Percentiles rank a stretch among this genome's conserved stretches.
Evolutionary conservation across 1,139 yeast genomes (phyloP).

Genomic region (Ogataea hybrid): DNA sequence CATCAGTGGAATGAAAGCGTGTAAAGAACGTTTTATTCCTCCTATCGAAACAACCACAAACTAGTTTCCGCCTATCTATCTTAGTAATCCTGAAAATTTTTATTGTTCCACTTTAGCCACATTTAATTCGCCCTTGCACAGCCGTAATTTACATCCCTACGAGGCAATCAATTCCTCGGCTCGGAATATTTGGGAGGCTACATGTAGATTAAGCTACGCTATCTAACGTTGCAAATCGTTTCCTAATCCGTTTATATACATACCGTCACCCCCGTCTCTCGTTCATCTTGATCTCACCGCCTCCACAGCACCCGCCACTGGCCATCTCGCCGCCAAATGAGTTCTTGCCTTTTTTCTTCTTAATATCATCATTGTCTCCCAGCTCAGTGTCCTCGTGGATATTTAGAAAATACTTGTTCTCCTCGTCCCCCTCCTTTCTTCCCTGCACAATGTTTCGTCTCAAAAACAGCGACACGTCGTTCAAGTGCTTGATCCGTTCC

Average conservation of each 20-base stretch:
- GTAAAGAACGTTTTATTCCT: neutral
- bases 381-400: conserved; percentile 82
- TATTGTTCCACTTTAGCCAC: conserved; percentile 1
- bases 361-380: conserved; percentile 78
- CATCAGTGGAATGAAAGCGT: conserved; percentile 2
- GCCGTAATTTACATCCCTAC: neutral
- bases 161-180: neutral
- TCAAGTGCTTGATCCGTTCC: conserved; percentile 58
- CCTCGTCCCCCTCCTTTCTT: conserved; percentile 42
- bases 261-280: conserved; percentile 7
- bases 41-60: neutral
- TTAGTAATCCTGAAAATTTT: conserved; percentile 6
- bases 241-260: conserved; percentile 3
- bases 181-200: neutral
- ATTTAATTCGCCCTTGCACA: neutral
- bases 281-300: conserved; percentile 33
- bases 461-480: conserved; percentile 68
- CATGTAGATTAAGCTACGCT: neutral
- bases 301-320: conserved; percentile 46
- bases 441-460: conserved; percentile 85
- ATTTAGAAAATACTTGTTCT: conserved; percentile 50
- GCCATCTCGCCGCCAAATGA: conserved; percentile 27
- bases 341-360: conserved; percentile 35
- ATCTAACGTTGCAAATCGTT: conserved; percentile 1
- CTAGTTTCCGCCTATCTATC: conserved; percentile 1